These are phyloP conservation scores for Aschersonia sp. DNA, from an alignment of 2,329 filamentous ascomycete genomes.

Conservation along the genomic window DNA sequence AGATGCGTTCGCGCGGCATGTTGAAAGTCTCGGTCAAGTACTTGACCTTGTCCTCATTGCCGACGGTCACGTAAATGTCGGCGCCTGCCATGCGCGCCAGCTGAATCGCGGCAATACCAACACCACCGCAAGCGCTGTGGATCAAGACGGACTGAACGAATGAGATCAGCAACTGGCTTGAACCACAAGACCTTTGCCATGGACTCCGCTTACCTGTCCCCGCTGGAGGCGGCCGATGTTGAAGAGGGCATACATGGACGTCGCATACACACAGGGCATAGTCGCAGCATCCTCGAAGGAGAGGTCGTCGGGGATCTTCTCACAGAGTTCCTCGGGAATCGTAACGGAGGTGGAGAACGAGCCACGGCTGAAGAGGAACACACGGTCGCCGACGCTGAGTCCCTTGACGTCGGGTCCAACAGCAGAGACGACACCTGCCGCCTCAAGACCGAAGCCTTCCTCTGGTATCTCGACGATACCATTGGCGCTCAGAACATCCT, in stretches of 20 bases:
- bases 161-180: no score
- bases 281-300: not conserved
- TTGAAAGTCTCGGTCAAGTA: conserved; percentile 9
- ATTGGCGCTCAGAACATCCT: no score
- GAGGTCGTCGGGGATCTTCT: not conserved
- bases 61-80: conserved; percentile 14
- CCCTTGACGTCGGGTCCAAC: not conserved
- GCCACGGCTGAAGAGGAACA: not conserved
- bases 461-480: no score
- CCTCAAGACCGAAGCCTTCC: no score
- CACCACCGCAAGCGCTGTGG: conserved; percentile 11
- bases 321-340: not conserved
- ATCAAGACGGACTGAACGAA: conserved; percentile 13
- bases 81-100: conserved; percentile 2
- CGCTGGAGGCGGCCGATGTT: conserved; percentile 11
- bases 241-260: not conserved
- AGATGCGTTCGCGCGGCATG: conserved; percentile 8
- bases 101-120: conserved; percentile 4
- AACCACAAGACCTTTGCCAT: no score
- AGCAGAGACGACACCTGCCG: not conserved
- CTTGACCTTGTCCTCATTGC: conserved; percentile 10
- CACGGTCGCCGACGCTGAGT: not conserved
- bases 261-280: not conserved
- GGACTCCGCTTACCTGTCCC: conserved; percentile 4
- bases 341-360: not conserved